Evolutionary conservation across 2,329 filamentous ascomycete species (phyloP).

Genomic region (Sporothrix schenckii): DNA sequence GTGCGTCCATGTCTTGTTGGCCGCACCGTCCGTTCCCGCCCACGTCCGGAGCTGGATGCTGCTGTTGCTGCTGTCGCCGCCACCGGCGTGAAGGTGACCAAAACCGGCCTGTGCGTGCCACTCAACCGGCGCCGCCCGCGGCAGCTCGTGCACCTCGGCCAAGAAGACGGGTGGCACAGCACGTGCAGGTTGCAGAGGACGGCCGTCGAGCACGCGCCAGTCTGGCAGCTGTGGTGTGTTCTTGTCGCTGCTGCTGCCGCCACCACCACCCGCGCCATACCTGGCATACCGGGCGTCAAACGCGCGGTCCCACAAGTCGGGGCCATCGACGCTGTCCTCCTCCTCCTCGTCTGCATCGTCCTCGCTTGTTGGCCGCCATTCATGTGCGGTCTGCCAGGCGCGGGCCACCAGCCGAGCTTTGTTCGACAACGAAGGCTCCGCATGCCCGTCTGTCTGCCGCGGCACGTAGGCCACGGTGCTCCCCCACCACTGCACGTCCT

Average conservation of each 20-base stretch:
- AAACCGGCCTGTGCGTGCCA: constrained; percentile 76
- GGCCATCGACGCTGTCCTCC: constrained; percentile 51
- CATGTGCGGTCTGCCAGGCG: constrained; percentile 55
- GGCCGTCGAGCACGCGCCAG: constrained; percentile 49
- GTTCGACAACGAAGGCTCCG: constrained; percentile 33
- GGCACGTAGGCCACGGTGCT: constrained; percentile 76
- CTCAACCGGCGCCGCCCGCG: constrained; percentile 73
- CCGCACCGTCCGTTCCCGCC: not conserved
- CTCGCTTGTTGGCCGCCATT: constrained; percentile 37
- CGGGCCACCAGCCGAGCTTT: constrained; percentile 50
- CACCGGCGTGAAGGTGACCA: constrained; percentile 39
- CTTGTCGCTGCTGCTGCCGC: not conserved
- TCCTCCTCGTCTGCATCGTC: constrained; percentile 54
- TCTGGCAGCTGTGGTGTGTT: constrained; percentile 50
- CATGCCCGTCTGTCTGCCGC: constrained; percentile 39
- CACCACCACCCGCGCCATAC: constrained; percentile 37
- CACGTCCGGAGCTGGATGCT: constrained; percentile 10
- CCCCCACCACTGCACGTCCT: constrained; percentile 73
- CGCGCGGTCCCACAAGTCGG: constrained; percentile 70
- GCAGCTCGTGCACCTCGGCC: constrained; percentile 75
- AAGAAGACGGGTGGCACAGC: constrained; percentile 69
- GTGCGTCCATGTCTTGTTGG: not conserved
- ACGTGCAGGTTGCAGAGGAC: constrained; percentile 32
- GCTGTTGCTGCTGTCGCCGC: no score
- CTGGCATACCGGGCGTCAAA: constrained; percentile 58